Percentiles rank a stretch among this genome's conserved stretches.
Evolutionary conservation across 169 alveolate genomes (phyloP).

Genomic region (Plasmodium falciparum): DNA sequence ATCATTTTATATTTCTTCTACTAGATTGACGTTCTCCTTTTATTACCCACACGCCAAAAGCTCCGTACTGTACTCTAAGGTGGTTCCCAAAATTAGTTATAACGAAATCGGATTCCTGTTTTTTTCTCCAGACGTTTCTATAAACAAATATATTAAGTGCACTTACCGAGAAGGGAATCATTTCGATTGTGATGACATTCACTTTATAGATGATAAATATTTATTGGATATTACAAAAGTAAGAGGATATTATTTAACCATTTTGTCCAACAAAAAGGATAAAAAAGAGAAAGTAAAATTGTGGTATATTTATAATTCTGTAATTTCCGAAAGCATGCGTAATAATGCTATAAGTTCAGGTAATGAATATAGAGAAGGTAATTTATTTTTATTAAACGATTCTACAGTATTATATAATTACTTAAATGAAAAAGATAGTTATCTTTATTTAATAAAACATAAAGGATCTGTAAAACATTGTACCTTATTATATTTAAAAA

Average conservation of each 20-base stretch:
- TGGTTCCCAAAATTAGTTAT: slow-evolving; percentile 31
- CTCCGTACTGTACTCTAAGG: background rate
- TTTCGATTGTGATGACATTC: slow-evolving; percentile 23
- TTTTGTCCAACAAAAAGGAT: background rate
- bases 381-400: slow-evolving; percentile 21
- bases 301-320: slow-evolving; percentile 20
- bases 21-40: slow-evolving; percentile 3
- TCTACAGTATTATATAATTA: slow-evolving; percentile 15
- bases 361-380: slow-evolving; percentile 13
- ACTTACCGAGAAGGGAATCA: slow-evolving; percentile 5
- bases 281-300: background rate
- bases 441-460: slow-evolving; percentile 27
- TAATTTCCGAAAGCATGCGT: slow-evolving; percentile 2
- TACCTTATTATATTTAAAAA: slow-evolving; percentile 42
- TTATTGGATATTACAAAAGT: slow-evolving; percentile 29
- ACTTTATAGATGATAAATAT: background rate
- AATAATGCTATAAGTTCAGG: background rate
- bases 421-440: slow-evolving; percentile 7
- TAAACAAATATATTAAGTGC: slow-evolving; percentile 20
- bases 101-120: slow-evolving; percentile 55
- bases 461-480: slow-evolving; percentile 25
- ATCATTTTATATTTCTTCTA: background rate
- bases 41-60: background rate
- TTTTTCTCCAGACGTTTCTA: background rate
- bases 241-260: slow-evolving; percentile 45